Evolutionary conservation across 1,139 yeast genomes (phyloP), one percentile per base, ranked within the genome.

Genomic region (Yamadazyma dushanensis): DNA sequence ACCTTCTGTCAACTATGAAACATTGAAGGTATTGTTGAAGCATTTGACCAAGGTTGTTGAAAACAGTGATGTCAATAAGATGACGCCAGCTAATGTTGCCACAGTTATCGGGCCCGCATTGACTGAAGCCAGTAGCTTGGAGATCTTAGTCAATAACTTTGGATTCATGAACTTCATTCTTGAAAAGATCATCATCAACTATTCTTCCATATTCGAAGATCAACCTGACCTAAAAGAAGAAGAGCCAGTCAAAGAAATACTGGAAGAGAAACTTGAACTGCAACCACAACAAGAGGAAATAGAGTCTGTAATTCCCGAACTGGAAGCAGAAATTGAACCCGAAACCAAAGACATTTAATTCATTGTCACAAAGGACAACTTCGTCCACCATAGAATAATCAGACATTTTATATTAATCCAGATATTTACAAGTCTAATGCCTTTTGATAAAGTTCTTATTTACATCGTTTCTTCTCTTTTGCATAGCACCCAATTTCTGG

Each of bases 31-130:
- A 31, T 67, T 92, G 37, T 68, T 84, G 32, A 65, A 69, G 31
- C 98, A 92, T 62, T 72, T 90, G 63, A 72, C 74, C 39, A 72
- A 63, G 39, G 80, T 86, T 7, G 76, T 80, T 32, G 66, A 64
- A 40, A 75, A 74, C 51, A 78, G 81, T 35, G 79, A 70, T n/a
- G 60, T 61, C 28, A 86, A 86, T 61, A 77, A 80, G 51, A 86
- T 86, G 95, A 84, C 82, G 41, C 75, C 89, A 3, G 81, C 85
- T 7, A 86, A 86, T 53, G 63, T 86, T 51, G 92, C 95, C 8
- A 86, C 89, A 39, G 95, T 86, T 15, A 67, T 77, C 44, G 82
- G 82, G 1, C 82, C 82, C 2, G 77, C 80, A 4, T 66, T 77
- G 37, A 75, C 80, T 3, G 83, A 77, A 46, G 78, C 80, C n/a